A percentile compares a stretch with the other conserved stretches of the same genome.
These are phyloP conservation scores for Pichia insulana DNA, from an alignment of 805 yeast species.

Conservation along the genomic window DNA sequence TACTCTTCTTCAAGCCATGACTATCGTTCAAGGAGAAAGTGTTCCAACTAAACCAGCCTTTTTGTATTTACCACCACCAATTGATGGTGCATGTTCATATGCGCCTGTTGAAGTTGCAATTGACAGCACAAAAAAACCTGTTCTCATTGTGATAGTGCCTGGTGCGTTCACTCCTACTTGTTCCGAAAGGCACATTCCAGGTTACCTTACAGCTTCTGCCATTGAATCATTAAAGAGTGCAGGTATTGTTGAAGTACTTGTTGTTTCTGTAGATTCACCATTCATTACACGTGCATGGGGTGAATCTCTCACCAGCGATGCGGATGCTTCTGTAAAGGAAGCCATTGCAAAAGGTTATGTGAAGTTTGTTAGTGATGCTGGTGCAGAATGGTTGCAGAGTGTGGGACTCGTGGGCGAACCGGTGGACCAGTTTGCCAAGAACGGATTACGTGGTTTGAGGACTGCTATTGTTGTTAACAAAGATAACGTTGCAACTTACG, in stretches of 20 bases:
- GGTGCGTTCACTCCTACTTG: constrained; percentile 46
- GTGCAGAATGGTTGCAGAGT: constrained; percentile 15
- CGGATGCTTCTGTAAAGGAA: too few species aligned
- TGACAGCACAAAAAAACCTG: constrained; percentile 1
- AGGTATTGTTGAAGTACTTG: constrained; percentile 32
- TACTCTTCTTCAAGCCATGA: background rate
- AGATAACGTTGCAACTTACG: constrained; percentile 23
- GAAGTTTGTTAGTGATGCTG: constrained; percentile 50
- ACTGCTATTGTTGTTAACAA: constrained; percentile 61
- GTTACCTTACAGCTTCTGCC: constrained; percentile 25
- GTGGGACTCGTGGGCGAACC: constrained; percentile 11
- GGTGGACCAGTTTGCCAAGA: constrained; percentile 8
- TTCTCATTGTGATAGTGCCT: constrained; percentile 37
- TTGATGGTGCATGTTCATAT: constrained; percentile 8
- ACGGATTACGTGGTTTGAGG: constrained; percentile 30
- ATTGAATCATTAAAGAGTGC: constrained; percentile 28
- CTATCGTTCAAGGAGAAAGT: background rate
- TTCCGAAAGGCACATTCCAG: constrained; percentile 37
- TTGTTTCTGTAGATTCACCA: constrained; percentile 35
- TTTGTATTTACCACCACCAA: constrained; percentile 6
- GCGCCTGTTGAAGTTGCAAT: constrained; percentile 5
- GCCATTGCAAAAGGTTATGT: constrained; percentile 20
- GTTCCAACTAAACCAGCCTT: constrained; percentile 2
- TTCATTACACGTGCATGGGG: constrained; percentile 39
- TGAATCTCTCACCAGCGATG: constrained; percentile 35